Base-by-base conservation (phyloP, 1,284 basidiomycete genomes). In the Pulveroboletus sp. region DNA sequence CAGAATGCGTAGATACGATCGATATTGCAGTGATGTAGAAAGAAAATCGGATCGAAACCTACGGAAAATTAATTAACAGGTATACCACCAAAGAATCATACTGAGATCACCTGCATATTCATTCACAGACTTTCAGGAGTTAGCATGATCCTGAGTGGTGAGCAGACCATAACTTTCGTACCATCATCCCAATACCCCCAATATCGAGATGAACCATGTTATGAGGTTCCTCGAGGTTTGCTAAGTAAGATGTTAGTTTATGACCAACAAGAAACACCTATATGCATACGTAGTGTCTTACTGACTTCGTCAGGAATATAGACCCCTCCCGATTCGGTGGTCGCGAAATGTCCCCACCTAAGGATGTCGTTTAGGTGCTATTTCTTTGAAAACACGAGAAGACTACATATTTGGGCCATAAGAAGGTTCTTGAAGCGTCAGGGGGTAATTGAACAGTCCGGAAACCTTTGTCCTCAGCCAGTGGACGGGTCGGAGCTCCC, bases 331-430 rank as follows among this genome's bases (percentile, higher is more conserved):
- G n/a, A n/a, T n/a, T 25, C 52, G 8, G 33, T 43, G 49, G 42
- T 60, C 2, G 62, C 55, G 39, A 64, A 64, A 49, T 53, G 59
- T 25, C 50, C 65, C 62, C 62, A 64, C 54, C 65, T 64, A 33
- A n/a, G n/a, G n/a, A n/a, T n/a, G n/a, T n/a, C n/a, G n/a, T n/a
- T n/a, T n/a, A n/a, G n/a, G n/a, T n/a, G n/a, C n/a, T n/a, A n/a
- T n/a, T n/a, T n/a, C n/a, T 24, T 15, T 5, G 0, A 10, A 4
- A 12, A 3, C 6, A 17, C 4, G 28, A 35, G 5, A 5, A 26
- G 49, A 65, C 36, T 49, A 64, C 62, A 67, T 38, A 45, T 64
- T 64, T 4, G 59, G 50, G 11, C 55, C 55, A 15, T 64, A 64
- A 2, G 38, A 54, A 12, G 51, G 43, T 6, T 62, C 44, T 3